phyloP scores from a whole-genome alignment of 2,329 filamentous ascomycete species.

The Phoma sp. region DNA sequence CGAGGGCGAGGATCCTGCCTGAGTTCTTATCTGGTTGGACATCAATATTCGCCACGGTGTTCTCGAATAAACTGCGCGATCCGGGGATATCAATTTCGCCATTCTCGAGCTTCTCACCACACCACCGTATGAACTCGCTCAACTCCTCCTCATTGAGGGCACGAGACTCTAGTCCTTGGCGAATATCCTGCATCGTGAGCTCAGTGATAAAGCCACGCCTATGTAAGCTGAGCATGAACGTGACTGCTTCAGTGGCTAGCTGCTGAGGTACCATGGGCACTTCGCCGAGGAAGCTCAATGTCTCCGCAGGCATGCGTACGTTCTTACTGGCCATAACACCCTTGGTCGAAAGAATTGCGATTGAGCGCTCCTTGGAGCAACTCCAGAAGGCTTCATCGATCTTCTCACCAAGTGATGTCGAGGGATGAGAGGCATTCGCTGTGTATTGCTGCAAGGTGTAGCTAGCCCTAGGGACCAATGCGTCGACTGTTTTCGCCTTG shows the following conservation, averaged over 20 bases:
- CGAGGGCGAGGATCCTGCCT: constrained; percentile 78
- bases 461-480: constrained; percentile 77
- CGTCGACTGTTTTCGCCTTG: constrained; percentile 64
- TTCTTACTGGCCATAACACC: constrained; percentile 85
- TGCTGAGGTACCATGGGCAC: constrained; percentile 86
- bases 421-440: constrained; percentile 89
- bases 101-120: constrained; percentile 72
- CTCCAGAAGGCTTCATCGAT: constrained; percentile 98
- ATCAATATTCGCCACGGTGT: constrained; percentile 74
- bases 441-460: constrained; percentile 89
- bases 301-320: constrained; percentile 77
- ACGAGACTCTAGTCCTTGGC: constrained; percentile 79
- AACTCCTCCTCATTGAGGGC: constrained; percentile 82
- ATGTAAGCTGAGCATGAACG: constrained; percentile 80
- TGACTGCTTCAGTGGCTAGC: constrained; percentile 70
- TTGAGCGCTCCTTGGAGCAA: constrained; percentile 76
- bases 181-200: constrained; percentile 87
- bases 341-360: constrained; percentile 87
- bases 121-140: constrained; percentile 84
- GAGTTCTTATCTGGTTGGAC: constrained; percentile 60
- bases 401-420: constrained; percentile 79
- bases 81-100: constrained; percentile 75
- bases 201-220: constrained; percentile 87
- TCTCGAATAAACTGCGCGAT: constrained; percentile 75
- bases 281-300: constrained; percentile 80